Conservation (phyloP, 352 stramenopile genomes). For the Globisporangium nunn region DNA sequence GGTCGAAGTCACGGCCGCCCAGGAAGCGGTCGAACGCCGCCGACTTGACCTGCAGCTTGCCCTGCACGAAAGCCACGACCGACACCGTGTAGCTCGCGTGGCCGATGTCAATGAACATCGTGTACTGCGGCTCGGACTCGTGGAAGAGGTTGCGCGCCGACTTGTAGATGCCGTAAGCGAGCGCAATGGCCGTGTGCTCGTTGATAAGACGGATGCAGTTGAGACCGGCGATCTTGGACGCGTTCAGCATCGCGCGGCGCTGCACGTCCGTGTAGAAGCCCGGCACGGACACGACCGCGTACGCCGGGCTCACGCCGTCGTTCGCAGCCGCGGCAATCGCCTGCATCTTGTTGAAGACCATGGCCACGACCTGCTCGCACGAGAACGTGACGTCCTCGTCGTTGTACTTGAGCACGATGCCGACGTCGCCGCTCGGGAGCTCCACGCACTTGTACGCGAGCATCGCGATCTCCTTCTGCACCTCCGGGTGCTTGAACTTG, state of each 20-base stretch:
- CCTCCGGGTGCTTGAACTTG: constrained; percentile 93
- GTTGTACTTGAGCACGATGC: constrained; percentile 91
- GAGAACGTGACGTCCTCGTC: constrained; percentile 88
- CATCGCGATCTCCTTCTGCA: constrained; percentile 93
- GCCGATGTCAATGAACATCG: constrained; percentile 99
- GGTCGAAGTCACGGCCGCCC: constrained; percentile 96
- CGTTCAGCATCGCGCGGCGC: constrained; percentile 92
- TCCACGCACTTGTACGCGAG: constrained; percentile 90
- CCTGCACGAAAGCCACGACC: constrained; percentile 92
- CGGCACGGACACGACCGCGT: constrained; percentile 94
- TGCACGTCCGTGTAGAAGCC: constrained; percentile 97
- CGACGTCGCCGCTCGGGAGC: constrained; percentile 81
- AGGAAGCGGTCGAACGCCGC: constrained; percentile 92
- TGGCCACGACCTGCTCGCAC: constrained; percentile 94
- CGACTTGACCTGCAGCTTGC: constrained; percentile 94
- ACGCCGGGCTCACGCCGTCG: constrained; percentile 79
- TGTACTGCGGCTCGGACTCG: constrained; percentile 90
- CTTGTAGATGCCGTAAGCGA: constrained; percentile 96
- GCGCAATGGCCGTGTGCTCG: constrained; percentile 94
- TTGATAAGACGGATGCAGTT: constrained; percentile 97
- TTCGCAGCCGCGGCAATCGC: constrained; percentile 91
- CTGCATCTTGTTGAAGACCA: constrained; percentile 97
- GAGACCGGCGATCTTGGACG: constrained; percentile 91
- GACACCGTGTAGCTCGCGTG: constrained; percentile 91
- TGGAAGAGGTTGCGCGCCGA: constrained; percentile 93